These are phyloP conservation scores for Gossypium gossypioides DNA, from an alignment of 441 rosid species.

Conservation along the genomic window DNA sequence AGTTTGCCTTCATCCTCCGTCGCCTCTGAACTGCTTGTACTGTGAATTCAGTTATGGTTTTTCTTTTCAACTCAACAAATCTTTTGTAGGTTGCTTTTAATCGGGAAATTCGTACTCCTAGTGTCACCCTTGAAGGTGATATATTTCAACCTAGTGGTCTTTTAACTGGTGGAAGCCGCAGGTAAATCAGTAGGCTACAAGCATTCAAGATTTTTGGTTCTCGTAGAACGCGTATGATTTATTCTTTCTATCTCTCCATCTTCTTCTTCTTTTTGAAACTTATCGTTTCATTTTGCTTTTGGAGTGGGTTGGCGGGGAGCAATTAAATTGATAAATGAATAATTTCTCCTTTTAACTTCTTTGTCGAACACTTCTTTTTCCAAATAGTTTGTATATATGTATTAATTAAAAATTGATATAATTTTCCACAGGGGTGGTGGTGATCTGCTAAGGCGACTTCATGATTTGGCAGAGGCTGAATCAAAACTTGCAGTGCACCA, in stretches of 20 bases:
- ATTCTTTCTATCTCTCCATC: not conserved
- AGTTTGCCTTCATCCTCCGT: not conserved
- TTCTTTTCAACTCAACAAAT: not conserved
- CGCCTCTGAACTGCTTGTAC: not conserved
- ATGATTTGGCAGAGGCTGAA: constrained; percentile 76
- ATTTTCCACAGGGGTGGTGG: constrained; percentile 65
- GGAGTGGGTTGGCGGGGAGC: not conserved
- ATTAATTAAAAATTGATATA: not conserved
- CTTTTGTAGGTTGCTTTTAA: constrained; percentile 71
- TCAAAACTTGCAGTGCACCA: constrained; percentile 55
- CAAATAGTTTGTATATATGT: not conserved
- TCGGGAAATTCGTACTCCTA: constrained; percentile 54
- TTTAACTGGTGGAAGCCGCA: constrained; percentile 97
- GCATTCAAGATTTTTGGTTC: not conserved
- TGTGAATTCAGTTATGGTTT: not conserved
- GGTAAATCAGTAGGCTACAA: constrained; percentile 24
- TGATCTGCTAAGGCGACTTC: constrained; percentile 76
- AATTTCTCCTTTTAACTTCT: not conserved
- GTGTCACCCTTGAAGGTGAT: constrained; percentile 96
- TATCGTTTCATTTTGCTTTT: not conserved
- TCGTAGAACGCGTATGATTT: not conserved
- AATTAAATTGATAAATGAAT: not conserved
- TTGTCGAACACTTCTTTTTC: not conserved
- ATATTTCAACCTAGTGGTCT: constrained; percentile 92
- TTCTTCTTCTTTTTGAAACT: not conserved